Evolutionary conservation across 1,284 basidiomycete genomes (phyloP).

Genomic region (Naganishia sp.): DNA sequence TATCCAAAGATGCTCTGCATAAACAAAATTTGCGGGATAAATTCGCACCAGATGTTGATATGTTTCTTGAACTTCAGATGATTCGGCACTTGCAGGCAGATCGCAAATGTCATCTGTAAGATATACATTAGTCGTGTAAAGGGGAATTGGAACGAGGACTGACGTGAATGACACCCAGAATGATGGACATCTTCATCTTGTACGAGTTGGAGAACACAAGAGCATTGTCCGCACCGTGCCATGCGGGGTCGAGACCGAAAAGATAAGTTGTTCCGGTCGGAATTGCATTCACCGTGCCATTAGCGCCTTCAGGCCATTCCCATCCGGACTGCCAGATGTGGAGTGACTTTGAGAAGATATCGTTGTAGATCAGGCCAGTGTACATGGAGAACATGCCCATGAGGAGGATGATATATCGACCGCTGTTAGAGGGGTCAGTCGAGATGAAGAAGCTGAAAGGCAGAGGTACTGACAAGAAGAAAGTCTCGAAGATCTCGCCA

Average conservation of each 20-base stretch:
- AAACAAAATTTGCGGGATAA: constrained; percentile 96
- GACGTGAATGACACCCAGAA: constrained; percentile 95
- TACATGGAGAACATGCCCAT: constrained; percentile 97
- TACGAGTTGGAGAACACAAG: constrained; percentile 97
- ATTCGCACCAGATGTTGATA: constrained; percentile 86
- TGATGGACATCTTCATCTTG: constrained; percentile 99
- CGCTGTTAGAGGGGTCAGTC: constrained; percentile 57
- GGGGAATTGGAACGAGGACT: constrained; percentile 47
- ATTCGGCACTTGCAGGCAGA: constrained; percentile 94
- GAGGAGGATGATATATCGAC: constrained; percentile 95
- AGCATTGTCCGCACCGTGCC: constrained; percentile 91
- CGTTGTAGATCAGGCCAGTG: constrained; percentile 98
- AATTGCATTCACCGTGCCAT: constrained; percentile 60
- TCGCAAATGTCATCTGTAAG: constrained; percentile 91
- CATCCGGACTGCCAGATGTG: constrained; percentile 88
- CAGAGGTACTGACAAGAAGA: constrained; percentile 63
- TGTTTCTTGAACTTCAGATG: constrained; percentile 87
- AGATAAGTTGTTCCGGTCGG: constrained; percentile 74
- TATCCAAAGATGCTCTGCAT: constrained; percentile 97
- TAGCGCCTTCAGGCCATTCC: constrained; percentile 66
- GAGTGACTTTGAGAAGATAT: constrained; percentile 93
- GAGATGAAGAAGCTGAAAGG: constrained; percentile 23
- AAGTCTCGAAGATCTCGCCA: constrained; percentile 61
- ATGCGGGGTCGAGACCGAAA: constrained; percentile 91
- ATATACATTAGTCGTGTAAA: constrained; percentile 35